A percentile compares a stretch with the other conserved stretches of the same genome.
Conservation (phyloP, 2,329 filamentous ascomycete species). For the Hymenoscyphus fructigenus region DNA sequence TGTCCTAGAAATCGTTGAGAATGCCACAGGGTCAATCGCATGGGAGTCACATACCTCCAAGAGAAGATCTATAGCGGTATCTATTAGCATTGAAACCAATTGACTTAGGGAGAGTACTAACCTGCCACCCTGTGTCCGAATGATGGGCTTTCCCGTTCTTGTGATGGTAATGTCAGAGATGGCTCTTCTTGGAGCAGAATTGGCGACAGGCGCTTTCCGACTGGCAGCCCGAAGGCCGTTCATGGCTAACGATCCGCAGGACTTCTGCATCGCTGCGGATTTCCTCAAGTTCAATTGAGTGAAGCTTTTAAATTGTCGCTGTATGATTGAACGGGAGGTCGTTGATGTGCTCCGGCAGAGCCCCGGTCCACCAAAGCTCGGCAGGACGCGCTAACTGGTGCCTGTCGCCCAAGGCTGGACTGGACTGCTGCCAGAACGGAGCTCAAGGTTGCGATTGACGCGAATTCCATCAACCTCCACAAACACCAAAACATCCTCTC, state of each 20-base stretch:
- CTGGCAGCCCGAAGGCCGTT: slow-evolving; percentile 55
- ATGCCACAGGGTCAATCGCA: not conserved
- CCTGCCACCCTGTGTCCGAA: slow-evolving; percentile 87
- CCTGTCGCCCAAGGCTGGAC: slow-evolving; percentile 4
- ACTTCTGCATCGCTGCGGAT: slow-evolving; percentile 40
- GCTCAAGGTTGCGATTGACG: slow-evolving; percentile 22
- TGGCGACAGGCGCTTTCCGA: slow-evolving; percentile 46
- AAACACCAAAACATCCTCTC: slow-evolving; percentile 6
- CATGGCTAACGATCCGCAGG: slow-evolving; percentile 47
- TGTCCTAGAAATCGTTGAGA: slow-evolving; percentile 61
- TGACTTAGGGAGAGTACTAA: slow-evolving; percentile 44
- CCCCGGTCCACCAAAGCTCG: slow-evolving; percentile 19
- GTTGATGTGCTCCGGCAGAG: slow-evolving; percentile 13
- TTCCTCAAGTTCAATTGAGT: slow-evolving; percentile 27
- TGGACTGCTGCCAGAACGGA: slow-evolving; percentile 1
- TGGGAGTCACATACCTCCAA: slow-evolving; percentile 66
- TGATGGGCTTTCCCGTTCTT: slow-evolving; percentile 91
- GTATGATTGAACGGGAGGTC: slow-evolving; percentile 14
- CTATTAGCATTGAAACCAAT: slow-evolving; percentile 31
- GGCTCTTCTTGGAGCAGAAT: slow-evolving; percentile 49
- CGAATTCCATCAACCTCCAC: slow-evolving; percentile 4
- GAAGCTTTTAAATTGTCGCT: slow-evolving; percentile 3
- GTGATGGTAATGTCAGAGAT: slow-evolving; percentile 89
- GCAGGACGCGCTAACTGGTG: slow-evolving; percentile 21
- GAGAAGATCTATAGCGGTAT: slow-evolving; percentile 62